Percentiles rank a stretch among this genome's conserved stretches.
Conservation (phyloP, 768 basidiomycete genomes). For the Kwoniella botswanensis region DNA sequence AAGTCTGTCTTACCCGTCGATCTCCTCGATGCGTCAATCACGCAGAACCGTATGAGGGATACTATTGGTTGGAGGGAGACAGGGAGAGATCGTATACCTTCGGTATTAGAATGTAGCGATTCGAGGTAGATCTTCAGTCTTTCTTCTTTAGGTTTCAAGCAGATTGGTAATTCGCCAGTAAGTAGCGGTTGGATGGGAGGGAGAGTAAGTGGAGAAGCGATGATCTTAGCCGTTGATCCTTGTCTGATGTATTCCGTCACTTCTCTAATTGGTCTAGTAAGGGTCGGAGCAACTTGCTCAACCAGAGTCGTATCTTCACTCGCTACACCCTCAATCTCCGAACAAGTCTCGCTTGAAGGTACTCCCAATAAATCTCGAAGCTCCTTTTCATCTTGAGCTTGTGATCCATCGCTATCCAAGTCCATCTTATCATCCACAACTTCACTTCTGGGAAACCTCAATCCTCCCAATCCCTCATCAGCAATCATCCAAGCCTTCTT, state of each 20-base stretch:
- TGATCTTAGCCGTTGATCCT: constrained; percentile 39
- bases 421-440: background rate
- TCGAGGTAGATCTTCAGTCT: constrained; percentile 41
- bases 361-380: constrained; percentile 23
- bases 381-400: constrained; percentile 18
- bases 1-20: constrained; percentile 6
- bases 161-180: constrained; percentile 11
- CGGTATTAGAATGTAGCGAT: constrained; percentile 28
- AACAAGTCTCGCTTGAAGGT: constrained; percentile 5
- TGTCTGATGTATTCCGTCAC: constrained; percentile 48
- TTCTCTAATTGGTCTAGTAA: constrained; percentile 12
- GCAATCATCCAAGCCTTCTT: constrained; percentile 42
- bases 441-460: constrained; percentile 30
- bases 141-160: constrained; percentile 31
- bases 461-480: constrained; percentile 42
- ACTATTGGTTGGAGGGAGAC: constrained; percentile 38
- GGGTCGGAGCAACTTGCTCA: constrained; percentile 18
- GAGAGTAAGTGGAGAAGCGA: constrained; percentile 20
- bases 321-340: background rate
- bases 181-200: constrained; percentile 1
- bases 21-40: constrained; percentile 31
- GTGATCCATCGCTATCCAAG: background rate
- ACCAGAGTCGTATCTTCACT: constrained; percentile 26
- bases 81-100: constrained; percentile 35
- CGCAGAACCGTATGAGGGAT: constrained; percentile 35